Conservation (phyloP, 306 rosid species). For the Glycyrrhiza uralensis region DNA sequence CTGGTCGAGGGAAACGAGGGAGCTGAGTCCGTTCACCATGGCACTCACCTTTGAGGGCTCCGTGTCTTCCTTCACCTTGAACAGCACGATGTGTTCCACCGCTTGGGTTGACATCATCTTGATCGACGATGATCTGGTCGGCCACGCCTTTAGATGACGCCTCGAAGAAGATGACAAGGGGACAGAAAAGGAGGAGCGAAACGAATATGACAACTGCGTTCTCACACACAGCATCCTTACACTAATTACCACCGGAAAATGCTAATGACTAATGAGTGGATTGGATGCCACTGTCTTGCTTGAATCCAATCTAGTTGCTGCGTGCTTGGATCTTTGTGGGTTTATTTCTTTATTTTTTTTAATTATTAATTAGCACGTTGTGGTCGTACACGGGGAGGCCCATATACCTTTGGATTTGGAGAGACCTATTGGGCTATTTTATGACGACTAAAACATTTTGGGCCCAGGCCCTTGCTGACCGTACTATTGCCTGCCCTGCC, state of each 20-base stretch:
- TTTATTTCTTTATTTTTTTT: neutral
- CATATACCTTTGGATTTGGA: no score
- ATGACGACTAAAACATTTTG: no score
- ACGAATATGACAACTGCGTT: neutral
- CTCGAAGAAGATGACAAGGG: slow-evolving; percentile 26
- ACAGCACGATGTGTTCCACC: slow-evolving; percentile 76
- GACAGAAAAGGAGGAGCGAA: slow-evolving; percentile 19
- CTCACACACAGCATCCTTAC: slow-evolving; percentile 32
- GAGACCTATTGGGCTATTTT: no score
- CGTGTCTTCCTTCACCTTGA: slow-evolving; percentile 73
- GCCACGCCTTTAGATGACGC: no score
- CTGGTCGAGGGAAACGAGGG: slow-evolving; percentile 53
- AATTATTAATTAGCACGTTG: neutral
- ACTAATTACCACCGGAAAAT: no score
- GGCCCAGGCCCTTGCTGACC: no score
- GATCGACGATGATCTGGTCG: slow-evolving; percentile 22
- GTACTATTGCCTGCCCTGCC: no score
- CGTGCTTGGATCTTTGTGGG: no score
- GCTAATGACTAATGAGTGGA: no score
- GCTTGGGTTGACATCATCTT: slow-evolving; percentile 34
- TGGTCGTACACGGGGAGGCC: neutral
- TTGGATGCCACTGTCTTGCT: neutral
- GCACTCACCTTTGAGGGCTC: slow-evolving; percentile 56
- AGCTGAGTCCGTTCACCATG: slow-evolving; percentile 53
- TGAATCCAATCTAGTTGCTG: neutral